Conservation (phyloP, 2,329 filamentous ascomycete species). For the Albifimbria verrucaria region DNA sequence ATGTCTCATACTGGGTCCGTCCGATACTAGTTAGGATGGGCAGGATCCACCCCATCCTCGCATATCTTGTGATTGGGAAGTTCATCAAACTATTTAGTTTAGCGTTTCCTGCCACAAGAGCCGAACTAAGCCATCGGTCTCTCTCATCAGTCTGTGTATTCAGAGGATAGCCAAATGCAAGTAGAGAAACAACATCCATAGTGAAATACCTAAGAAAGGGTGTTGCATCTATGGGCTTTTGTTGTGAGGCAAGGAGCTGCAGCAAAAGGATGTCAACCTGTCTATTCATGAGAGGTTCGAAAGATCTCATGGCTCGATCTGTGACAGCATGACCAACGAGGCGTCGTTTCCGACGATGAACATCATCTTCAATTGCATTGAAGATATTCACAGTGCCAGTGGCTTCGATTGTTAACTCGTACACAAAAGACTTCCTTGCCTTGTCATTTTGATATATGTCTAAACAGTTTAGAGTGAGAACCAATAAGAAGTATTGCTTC, state of each 20-base stretch:
- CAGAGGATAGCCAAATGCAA: not conserved
- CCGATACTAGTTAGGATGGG: not conserved
- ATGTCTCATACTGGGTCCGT: not conserved
- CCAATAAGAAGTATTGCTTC: not conserved
- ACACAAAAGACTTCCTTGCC: not conserved
- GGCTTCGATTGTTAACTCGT: not conserved
- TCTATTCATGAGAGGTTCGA: not conserved
- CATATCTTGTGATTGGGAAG: not conserved
- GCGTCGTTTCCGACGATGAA: not conserved
- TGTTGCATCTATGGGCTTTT: not conserved
- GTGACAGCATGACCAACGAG: not conserved
- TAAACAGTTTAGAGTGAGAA: not conserved
- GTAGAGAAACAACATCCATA: not conserved
- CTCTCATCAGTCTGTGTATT: not conserved
- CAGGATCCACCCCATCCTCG: not conserved
- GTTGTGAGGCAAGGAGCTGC: not conserved
- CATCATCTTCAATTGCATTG: not conserved
- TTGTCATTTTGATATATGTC: not conserved
- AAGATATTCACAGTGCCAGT: not conserved
- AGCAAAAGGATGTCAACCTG: not conserved
- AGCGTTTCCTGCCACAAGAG: not conserved
- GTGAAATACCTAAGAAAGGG: not conserved
- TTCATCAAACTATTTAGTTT: not conserved
- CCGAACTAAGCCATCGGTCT: not conserved
- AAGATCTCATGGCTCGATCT: not conserved